A percentile compares a stretch with the other conserved stretches of the same genome.
phyloP scores from a whole-genome alignment of 1,284 basidiomycete species.

The Ustilago nuda region DNA sequence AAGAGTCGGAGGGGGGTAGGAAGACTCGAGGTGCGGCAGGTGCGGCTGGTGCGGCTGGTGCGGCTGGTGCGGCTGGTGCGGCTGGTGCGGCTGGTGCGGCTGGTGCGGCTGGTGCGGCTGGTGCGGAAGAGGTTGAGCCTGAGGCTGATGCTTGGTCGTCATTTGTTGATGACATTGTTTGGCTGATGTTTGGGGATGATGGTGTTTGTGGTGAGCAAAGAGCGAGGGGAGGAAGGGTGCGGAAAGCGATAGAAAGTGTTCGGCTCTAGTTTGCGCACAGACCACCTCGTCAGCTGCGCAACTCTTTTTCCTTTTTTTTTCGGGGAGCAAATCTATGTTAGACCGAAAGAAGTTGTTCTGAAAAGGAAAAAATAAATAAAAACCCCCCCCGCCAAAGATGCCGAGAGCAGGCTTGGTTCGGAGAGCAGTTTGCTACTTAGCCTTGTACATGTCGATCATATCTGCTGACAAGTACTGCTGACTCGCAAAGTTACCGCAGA shows the following conservation, averaged over 20 bases:
- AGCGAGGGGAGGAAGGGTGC: too few species aligned
- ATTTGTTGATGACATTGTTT: not conserved
- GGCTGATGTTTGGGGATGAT: not conserved
- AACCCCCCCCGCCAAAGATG: too few species aligned
- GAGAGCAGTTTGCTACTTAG: conserved; percentile 69
- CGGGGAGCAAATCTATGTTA: too few species aligned
- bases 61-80: not conserved
- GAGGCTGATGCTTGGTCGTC: conserved; percentile 4
- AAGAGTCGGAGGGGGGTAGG: conserved; percentile 22
- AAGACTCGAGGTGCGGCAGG: conserved; percentile 12
- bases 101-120: not conserved
- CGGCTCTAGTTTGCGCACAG: too few species aligned
- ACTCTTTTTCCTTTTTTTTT: too few species aligned
- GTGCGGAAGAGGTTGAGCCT: not conserved
- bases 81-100: not conserved
- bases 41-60: not conserved
- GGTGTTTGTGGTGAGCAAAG: too few species aligned
- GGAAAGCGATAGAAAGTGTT: too few species aligned
- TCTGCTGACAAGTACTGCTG: conserved; percentile 81
- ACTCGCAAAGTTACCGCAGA: conserved; percentile 92
- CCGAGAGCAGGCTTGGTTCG: too few species aligned
- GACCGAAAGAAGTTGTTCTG: too few species aligned
- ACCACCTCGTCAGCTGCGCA: too few species aligned
- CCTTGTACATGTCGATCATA: conserved; percentile 85
- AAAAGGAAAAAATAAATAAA: too few species aligned